A percentile compares a stretch with the other conserved stretches of the same genome.
Conservation (phyloP, 1,139 yeast genomes). For the Lodderomyces beijingensis region DNA sequence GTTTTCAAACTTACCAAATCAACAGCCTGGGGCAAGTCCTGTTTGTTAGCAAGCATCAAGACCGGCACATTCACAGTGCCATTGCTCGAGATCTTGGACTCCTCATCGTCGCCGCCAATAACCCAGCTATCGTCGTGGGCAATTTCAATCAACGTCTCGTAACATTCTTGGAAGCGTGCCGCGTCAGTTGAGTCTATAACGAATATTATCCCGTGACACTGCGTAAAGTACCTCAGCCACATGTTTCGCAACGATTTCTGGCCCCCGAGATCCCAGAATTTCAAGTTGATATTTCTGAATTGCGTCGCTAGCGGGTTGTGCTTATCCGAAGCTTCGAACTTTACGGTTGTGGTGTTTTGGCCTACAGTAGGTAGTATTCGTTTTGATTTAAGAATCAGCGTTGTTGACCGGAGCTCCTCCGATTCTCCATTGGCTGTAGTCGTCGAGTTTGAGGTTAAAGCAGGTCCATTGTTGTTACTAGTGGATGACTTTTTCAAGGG, state of each 20-base stretch:
- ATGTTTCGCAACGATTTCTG: conserved; percentile 74
- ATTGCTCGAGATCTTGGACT: conserved; percentile 15
- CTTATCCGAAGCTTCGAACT: conserved; percentile 26
- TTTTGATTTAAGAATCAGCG: conserved; percentile 33
- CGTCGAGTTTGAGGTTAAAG: conserved; percentile 2
- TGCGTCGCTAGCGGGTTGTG: conserved; percentile 23
- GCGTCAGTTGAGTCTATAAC: conserved; percentile 89
- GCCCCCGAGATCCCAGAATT: conserved; percentile 97
- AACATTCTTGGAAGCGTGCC: conserved; percentile 78
- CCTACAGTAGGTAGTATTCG: conserved; percentile 47
- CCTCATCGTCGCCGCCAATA: conserved; percentile 4
- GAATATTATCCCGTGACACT: conserved; percentile 88
- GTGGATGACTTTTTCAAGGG: conserved; percentile 7
- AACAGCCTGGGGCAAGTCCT: conserved; percentile 72
- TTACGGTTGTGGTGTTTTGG: conserved; percentile 58
- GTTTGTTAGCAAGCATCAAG: conserved; percentile 92
- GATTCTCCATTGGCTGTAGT: background rate
- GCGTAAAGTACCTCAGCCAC: conserved; percentile 84
- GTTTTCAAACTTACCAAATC: conserved; percentile 76
- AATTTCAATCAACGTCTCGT: conserved; percentile 50
- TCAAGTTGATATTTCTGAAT: conserved; percentile 54
- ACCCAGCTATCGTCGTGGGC: conserved; percentile 42
- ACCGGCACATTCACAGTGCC: conserved; percentile 68
- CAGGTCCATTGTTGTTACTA: conserved; percentile 1
- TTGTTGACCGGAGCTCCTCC: conserved; percentile 12